These are phyloP conservation scores for Debaryomycetaceae sp. DNA, from an alignment of 1,139 yeast species.

Conservation along the genomic window DNA sequence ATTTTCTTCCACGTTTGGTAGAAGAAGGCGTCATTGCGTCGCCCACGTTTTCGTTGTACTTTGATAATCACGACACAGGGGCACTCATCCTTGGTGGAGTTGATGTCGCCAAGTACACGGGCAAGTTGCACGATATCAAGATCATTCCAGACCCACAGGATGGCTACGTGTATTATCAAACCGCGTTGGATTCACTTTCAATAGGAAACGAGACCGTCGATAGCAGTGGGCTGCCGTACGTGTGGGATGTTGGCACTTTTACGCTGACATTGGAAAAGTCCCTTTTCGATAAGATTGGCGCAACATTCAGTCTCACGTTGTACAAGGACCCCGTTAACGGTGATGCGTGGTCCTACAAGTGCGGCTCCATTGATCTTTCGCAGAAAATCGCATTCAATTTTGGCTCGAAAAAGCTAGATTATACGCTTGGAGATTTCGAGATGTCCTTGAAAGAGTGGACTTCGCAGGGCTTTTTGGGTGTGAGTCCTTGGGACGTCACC, in stretches of 20 bases:
- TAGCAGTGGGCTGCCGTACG: slow-evolving; percentile 1
- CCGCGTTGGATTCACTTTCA: too few relatives aligned
- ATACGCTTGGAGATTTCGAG: neutral
- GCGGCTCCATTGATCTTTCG: slow-evolving; percentile 1
- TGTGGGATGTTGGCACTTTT: slow-evolving; percentile 2
- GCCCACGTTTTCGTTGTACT: neutral
- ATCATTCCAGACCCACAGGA: neutral
- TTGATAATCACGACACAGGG: slow-evolving; percentile 8
- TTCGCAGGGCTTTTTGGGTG: neutral
- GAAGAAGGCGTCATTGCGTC: neutral
- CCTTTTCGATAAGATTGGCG: neutral
- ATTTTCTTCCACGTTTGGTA: neutral
- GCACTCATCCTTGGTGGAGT: slow-evolving; percentile 17
- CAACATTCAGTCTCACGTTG: neutral
- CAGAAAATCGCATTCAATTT: slow-evolving; percentile 1
- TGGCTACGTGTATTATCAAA: too few relatives aligned
- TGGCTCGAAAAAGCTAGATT: neutral
- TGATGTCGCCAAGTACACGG: slow-evolving; percentile 14
- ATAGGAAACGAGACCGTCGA: neutral
- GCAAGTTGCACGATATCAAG: slow-evolving; percentile 7
- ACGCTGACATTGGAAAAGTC: neutral
- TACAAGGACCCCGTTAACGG: neutral
- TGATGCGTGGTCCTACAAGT: slow-evolving; percentile 1
- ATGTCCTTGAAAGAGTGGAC: neutral
- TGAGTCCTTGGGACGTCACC: neutral